Conservation (phyloP, 176 grass and related monocot species). For the Phragmites australis region DNA sequence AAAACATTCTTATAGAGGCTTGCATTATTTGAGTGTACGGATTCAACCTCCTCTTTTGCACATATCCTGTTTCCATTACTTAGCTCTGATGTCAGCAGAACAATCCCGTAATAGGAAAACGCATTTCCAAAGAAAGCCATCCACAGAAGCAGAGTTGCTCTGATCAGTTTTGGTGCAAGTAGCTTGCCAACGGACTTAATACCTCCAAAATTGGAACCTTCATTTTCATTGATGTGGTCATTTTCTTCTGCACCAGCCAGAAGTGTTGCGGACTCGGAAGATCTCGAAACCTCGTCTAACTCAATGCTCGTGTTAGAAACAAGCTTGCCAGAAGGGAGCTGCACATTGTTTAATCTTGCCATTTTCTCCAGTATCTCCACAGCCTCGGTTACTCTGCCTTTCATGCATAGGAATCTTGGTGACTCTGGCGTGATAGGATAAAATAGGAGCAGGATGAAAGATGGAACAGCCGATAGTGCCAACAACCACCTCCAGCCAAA, state of each 20-base stretch:
- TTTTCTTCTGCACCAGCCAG: constrained; percentile 45
- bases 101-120: constrained; percentile 96
- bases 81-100: constrained; percentile 89
- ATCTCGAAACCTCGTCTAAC: constrained; percentile 63
- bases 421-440: constrained; percentile 81
- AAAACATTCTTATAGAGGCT: constrained; percentile 90
- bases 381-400: constrained; percentile 60
- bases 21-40: constrained; percentile 52
- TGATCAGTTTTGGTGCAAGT: constrained; percentile 64
- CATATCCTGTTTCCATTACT: constrained; percentile 80
- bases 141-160: constrained; percentile 93
- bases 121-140: constrained; percentile 96
- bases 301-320: constrained; percentile 72
- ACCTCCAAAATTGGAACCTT: constrained; percentile 53
- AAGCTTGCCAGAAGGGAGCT: constrained; percentile 66
- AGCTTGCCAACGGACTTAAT: constrained; percentile 62
- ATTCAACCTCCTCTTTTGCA: constrained; percentile 52
- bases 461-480: constrained; percentile 72
- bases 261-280: constrained; percentile 62
- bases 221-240: constrained; percentile 33
- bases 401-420: constrained; percentile 90
- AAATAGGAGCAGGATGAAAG: constrained; percentile 82
- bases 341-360: constrained; percentile 66
- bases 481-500: constrained; percentile 96
- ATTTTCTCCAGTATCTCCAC: constrained; percentile 68